These are phyloP conservation scores for Curvularia lunata DNA, from an alignment of 2,329 filamentous ascomycete species.

Conservation along the genomic window DNA sequence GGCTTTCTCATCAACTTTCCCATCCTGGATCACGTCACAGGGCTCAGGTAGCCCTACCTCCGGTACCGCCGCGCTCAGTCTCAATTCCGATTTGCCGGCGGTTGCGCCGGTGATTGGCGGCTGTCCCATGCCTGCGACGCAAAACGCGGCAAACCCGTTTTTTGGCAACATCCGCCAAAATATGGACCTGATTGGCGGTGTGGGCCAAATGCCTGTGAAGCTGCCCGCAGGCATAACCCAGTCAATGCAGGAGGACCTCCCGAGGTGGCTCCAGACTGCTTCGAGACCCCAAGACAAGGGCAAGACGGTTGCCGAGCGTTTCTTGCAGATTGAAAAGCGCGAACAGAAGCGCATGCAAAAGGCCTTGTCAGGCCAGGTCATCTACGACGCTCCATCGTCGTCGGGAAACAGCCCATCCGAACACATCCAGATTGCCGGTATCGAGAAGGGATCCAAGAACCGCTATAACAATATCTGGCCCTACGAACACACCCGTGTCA, in stretches of 20 bases:
- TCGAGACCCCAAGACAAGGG: constrained; percentile 73
- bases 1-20: constrained; percentile 71
- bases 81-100: constrained; percentile 50
- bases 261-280: constrained; percentile 77
- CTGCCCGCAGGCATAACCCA: constrained; percentile 61
- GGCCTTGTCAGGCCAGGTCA: constrained; percentile 68
- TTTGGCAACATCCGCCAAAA: constrained; percentile 97
- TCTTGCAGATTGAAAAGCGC: constrained; percentile 79
- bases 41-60: constrained; percentile 49
- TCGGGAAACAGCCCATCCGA: constrained; percentile 48
- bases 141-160: constrained; percentile 80
- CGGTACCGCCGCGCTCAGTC: constrained; percentile 29
- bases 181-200: constrained; percentile 90
- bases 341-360: constrained; percentile 94
- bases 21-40: constrained; percentile 60
- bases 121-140: constrained; percentile 76
- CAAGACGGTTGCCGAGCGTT: constrained; percentile 80
- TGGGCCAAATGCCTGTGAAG: constrained; percentile 76
- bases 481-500: constrained; percentile 91
- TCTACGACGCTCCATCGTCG: constrained; percentile 57
- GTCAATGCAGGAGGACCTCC: constrained; percentile 62
- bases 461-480: constrained; percentile 98
- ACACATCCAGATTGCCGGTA: constrained; percentile 79
- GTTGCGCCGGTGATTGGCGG: constrained; percentile 86
- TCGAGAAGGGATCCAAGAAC: constrained; percentile 95